phyloP scores from a whole-genome alignment of 2,329 filamentous ascomycete species.

The Dothistroma pini region DNA sequence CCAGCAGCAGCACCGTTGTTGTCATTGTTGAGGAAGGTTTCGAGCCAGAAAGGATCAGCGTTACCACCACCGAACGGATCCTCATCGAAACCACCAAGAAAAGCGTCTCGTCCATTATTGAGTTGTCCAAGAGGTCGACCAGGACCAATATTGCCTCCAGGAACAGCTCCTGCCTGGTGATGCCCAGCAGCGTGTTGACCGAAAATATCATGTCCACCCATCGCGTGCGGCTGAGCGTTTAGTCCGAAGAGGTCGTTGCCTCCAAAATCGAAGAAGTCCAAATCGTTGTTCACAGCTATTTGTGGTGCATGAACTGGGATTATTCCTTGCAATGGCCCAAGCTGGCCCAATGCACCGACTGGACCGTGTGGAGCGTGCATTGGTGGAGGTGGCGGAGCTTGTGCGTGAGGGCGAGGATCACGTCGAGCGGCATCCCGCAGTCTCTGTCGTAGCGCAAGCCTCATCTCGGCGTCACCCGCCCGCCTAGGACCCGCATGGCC shows the following conservation, averaged over 20 bases:
- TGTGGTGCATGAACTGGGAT: background rate
- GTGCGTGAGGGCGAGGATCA: background rate
- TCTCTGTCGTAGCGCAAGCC: background rate
- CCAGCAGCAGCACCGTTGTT: background rate
- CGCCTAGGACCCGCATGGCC: background rate
- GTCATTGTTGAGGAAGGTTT: background rate
- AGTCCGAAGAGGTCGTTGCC: background rate
- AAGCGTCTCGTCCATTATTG: constrained; percentile 8
- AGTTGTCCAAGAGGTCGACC: constrained; percentile 7
- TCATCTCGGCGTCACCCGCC: background rate
- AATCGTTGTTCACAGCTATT: background rate
- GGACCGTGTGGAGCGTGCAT: background rate
- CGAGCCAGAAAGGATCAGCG: constrained; percentile 7
- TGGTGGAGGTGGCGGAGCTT: background rate
- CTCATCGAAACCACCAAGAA: constrained; percentile 8
- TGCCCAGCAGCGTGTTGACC: background rate
- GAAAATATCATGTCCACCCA: background rate
- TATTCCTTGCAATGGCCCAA: background rate
- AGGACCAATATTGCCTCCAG: background rate
- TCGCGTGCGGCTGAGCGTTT: background rate
- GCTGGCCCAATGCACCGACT: background rate
- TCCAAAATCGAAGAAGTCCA: background rate
- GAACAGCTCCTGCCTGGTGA: background rate
- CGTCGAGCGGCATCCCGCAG: background rate
- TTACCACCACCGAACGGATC: constrained; percentile 16